Evolutionary conservation across 177 flowering plant genomes (phyloP).

Genomic region (Tripterygium wilfordii): DNA sequence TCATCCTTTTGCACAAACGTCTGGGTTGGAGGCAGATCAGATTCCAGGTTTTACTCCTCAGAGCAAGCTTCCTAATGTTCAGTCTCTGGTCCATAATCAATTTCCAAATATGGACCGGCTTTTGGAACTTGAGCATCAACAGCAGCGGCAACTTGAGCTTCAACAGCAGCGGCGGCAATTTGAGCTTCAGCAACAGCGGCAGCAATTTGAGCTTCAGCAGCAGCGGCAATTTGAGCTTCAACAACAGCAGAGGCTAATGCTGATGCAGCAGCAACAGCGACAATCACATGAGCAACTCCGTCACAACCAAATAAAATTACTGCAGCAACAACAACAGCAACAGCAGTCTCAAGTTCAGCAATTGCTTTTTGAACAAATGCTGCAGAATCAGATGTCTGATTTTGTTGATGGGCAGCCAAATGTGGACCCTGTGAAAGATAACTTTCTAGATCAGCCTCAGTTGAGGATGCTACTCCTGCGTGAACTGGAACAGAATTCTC

Average conservation of each 20-base stretch:
- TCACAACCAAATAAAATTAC: too few relatives aligned
- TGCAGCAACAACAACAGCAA: too few relatives aligned
- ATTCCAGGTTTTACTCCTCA: conserved; percentile 6
- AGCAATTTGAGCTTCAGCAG: conserved; percentile 14
- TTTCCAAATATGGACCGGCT: conserved; percentile 19
- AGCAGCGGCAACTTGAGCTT: conserved; percentile 36
- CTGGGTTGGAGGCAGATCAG: conserved; percentile 7
- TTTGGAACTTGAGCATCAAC: conserved; percentile 14
- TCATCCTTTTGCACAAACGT: not conserved
- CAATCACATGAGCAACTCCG: too few relatives aligned
- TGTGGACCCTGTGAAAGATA: conserved; percentile 42
- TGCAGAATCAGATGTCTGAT: conserved; percentile 59
- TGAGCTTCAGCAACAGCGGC: conserved; percentile 32
- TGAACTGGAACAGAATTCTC: conserved; percentile 52
- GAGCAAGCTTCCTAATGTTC: conserved; percentile 20
- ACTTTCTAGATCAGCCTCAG: conserved; percentile 49
- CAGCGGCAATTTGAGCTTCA: too few relatives aligned
- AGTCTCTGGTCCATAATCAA: conserved; percentile 34
- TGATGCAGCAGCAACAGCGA: conserved; percentile 57
- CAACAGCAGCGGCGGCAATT: conserved; percentile 49
- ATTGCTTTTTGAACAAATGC: conserved; percentile 59
- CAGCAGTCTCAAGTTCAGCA: conserved; percentile 65
- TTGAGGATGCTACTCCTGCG: conserved; percentile 49
- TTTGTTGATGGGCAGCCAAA: conserved; percentile 42
- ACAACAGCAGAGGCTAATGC: conserved; percentile 49